Evolutionary conservation across 1,139 yeast genomes (phyloP).

Genomic region (Magnusiomyces paraingens): DNA sequence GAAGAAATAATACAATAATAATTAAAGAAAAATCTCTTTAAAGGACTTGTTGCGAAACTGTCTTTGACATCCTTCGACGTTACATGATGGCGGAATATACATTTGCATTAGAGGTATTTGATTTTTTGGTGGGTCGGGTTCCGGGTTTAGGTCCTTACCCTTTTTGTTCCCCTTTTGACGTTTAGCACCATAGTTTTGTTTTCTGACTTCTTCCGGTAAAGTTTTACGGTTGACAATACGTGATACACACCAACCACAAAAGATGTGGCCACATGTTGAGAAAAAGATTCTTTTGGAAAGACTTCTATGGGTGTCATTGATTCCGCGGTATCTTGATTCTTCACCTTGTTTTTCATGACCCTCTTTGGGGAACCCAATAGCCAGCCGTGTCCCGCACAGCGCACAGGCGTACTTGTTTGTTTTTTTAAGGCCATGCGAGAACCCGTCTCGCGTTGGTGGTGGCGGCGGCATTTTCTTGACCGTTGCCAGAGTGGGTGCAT

Average conservation of each 20-base stretch:
- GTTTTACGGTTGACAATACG: slow-evolving; percentile 34
- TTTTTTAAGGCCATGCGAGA: slow-evolving; percentile 6
- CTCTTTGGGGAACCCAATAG: slow-evolving; percentile 55
- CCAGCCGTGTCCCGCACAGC: slow-evolving; percentile 62
- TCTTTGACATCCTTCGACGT: slow-evolving; percentile 4
- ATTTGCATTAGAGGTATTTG: background rate
- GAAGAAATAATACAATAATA: background rate
- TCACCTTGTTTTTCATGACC: slow-evolving; percentile 37
- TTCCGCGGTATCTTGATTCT: slow-evolving; percentile 29
- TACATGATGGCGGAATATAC: slow-evolving; percentile 10
- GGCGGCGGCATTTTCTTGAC: background rate
- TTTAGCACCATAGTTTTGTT: background rate
- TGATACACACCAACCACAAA: slow-evolving; percentile 78
- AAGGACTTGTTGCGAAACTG: background rate
- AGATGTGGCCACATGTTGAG: slow-evolving; percentile 75
- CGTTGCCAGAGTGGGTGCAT: background rate
- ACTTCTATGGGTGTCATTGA: slow-evolving; percentile 51
- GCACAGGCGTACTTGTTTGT: slow-evolving; percentile 40
- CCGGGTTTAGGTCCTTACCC: background rate
- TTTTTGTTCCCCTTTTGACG: background rate
- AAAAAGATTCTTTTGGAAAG: slow-evolving; percentile 63
- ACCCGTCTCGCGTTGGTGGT: slow-evolving; percentile 4
- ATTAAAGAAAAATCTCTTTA: background rate
- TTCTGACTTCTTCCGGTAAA: background rate
- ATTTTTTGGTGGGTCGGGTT: background rate